These are phyloP conservation scores for Aspergillus amoenus DNA, from an alignment of 2,329 filamentous ascomycete genomes.

Conservation along the genomic window DNA sequence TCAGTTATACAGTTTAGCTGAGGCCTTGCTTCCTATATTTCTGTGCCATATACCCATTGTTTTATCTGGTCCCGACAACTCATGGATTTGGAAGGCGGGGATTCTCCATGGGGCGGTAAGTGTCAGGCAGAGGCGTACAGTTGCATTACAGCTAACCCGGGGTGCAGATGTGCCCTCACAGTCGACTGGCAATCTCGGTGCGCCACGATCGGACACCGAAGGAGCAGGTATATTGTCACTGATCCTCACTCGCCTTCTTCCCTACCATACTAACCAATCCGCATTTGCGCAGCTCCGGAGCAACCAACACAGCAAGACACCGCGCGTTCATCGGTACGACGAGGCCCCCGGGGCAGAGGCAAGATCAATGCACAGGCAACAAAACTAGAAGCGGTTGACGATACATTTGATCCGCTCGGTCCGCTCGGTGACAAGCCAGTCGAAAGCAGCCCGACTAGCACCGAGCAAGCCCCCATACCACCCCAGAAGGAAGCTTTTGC, in stretches of 20 bases:
- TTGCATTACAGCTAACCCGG: slow-evolving; percentile 24
- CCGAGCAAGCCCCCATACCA: slow-evolving; percentile 57
- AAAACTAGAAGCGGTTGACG: slow-evolving; percentile 62
- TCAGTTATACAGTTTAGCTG: neutral
- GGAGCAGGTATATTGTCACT: slow-evolving; percentile 30
- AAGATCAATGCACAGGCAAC: slow-evolving; percentile 62
- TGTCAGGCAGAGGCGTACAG: slow-evolving; percentile 27
- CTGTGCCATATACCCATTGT: slow-evolving; percentile 6
- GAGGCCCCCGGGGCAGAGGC: slow-evolving; percentile 54
- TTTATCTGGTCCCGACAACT: neutral
- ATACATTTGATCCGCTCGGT: slow-evolving; percentile 62
- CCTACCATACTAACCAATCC: slow-evolving; percentile 10
- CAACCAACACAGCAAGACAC: slow-evolving; percentile 39
- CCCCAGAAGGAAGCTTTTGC: slow-evolving; percentile 58
- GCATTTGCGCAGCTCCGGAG: slow-evolving; percentile 24
- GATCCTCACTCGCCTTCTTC: neutral
- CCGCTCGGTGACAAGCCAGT: slow-evolving; percentile 53
- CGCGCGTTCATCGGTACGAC: slow-evolving; percentile 48
- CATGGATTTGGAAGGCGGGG: slow-evolving; percentile 46
- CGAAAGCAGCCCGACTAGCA: slow-evolving; percentile 35
- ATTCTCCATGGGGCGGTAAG: slow-evolving; percentile 53
- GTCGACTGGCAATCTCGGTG: slow-evolving; percentile 29
- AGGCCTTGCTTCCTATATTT: neutral
- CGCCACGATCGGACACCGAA: slow-evolving; percentile 28
- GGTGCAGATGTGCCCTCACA: slow-evolving; percentile 48